Evolutionary conservation across 2,329 filamentous ascomycete species (phyloP).

Genomic region (Pseudonectria foliicola): DNA sequence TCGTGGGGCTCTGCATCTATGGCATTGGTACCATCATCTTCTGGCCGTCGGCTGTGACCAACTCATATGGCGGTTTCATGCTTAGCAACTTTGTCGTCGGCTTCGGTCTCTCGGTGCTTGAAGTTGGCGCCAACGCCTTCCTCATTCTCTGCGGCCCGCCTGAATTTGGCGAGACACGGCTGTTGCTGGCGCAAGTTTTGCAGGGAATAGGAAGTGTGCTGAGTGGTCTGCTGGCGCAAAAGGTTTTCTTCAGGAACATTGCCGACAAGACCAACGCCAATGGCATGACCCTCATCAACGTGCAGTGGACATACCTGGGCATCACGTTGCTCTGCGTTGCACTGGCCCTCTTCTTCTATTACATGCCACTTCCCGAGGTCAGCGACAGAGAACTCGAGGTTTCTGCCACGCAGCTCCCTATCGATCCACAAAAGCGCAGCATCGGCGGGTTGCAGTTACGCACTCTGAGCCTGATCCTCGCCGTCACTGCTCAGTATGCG

Average conservation of each 20-base stretch:
- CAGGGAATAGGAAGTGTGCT: slow-evolving; percentile 70
- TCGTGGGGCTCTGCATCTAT: slow-evolving; percentile 68
- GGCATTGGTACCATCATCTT: slow-evolving; percentile 75
- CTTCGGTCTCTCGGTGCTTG: slow-evolving; percentile 67
- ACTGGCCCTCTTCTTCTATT: slow-evolving; percentile 62
- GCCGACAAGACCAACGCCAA: slow-evolving; percentile 24
- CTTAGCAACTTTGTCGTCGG: slow-evolving; percentile 68
- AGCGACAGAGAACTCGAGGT: slow-evolving; percentile 47
- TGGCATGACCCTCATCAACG: slow-evolving; percentile 54
- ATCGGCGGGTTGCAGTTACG: slow-evolving; percentile 46
- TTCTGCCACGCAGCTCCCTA: slow-evolving; percentile 39
- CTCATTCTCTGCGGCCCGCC: slow-evolving; percentile 64
- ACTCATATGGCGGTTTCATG: slow-evolving; percentile 72
- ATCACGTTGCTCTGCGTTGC: slow-evolving; percentile 68
- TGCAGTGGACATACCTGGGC: slow-evolving; percentile 82
- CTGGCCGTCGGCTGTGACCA: slow-evolving; percentile 71
- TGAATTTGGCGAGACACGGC: slow-evolving; percentile 64
- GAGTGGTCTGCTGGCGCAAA: slow-evolving; percentile 64
- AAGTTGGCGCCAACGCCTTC: slow-evolving; percentile 76
- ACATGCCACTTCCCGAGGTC: slow-evolving; percentile 58
- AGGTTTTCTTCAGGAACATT: slow-evolving; percentile 63
- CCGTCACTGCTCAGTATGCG: slow-evolving; percentile 68
- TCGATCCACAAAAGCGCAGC: slow-evolving; percentile 43
- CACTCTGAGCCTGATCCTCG: slow-evolving; percentile 57
- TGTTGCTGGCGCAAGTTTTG: slow-evolving; percentile 68